Conservation (phyloP, 345 rosid genomes). For the Acer saccharum region DNA sequence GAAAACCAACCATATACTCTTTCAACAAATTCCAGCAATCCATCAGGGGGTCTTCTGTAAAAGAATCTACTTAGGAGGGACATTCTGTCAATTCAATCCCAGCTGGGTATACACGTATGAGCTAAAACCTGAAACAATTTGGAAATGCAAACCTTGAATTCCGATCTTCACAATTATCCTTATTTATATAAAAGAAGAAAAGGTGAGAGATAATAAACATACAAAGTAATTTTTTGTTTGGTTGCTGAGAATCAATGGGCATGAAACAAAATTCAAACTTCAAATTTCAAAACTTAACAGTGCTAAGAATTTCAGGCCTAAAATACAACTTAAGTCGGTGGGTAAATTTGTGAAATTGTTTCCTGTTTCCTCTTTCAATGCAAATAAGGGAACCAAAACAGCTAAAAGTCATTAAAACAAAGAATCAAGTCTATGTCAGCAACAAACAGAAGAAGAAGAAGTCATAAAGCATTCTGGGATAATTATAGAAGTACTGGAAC, state of each 20-base stretch:
- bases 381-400: not conserved
- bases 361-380: not conserved
- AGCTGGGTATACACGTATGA: constrained; percentile 9
- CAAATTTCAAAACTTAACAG: not conserved
- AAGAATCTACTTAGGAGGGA: constrained; percentile 89
- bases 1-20: constrained; percentile 79
- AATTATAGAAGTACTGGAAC: not conserved
- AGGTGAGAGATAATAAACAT: not conserved
- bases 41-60: constrained; percentile 93
- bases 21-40: constrained; percentile 91
- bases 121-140: constrained; percentile 22
- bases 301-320: not conserved
- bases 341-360: not conserved
- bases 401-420: not conserved
- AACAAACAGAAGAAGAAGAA: not conserved
- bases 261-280: not conserved
- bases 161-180: not conserved
- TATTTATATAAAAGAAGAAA: too few relatives aligned
- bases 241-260: not conserved
- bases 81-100: constrained; percentile 44
- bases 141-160: not conserved
- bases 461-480: not conserved
- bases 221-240: not conserved
- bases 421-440: not conserved
- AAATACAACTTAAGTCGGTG: not conserved